A percentile compares a stretch with the other conserved stretches of the same genome.
Conservation (phyloP, 768 basidiomycete genomes). For the Hortiboletus campestris region DNA sequence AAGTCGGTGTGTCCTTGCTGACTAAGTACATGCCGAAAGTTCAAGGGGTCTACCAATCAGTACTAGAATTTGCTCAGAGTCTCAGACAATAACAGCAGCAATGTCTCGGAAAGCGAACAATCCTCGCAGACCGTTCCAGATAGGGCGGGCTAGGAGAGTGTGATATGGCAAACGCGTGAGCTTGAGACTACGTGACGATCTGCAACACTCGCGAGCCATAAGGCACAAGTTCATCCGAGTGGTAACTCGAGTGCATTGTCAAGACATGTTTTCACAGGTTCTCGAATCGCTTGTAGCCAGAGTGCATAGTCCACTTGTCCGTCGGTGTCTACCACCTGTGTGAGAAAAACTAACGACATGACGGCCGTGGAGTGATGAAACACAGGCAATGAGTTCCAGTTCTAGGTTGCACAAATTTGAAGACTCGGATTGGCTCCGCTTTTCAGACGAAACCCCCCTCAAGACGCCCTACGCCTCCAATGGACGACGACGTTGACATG, state of each 20-base stretch:
- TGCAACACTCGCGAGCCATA: no score
- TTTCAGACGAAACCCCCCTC: background rate
- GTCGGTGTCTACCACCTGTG: background rate
- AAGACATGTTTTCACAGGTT: background rate
- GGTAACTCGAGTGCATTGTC: no score
- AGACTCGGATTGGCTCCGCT: background rate
- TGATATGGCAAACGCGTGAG: no score
- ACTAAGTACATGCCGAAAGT: constrained; percentile 21
- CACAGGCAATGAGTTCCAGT: background rate
- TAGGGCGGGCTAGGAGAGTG: no score
- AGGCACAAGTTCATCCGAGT: no score
- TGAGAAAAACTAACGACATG: constrained; percentile 13
- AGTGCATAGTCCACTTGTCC: no score
- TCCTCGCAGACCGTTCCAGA: no score
- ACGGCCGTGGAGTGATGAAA: background rate
- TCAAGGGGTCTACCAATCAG: no score
- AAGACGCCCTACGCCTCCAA: constrained; percentile 8
- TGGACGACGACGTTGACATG: constrained; percentile 56
- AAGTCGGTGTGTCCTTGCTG: constrained; percentile 30
- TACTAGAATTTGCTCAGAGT: no score
- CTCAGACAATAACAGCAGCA: no score
- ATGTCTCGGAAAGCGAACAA: no score
- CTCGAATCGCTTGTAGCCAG: background rate
- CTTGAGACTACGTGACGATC: no score
- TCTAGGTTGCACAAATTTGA: background rate